Evolutionary conservation across 176 grass and related monocot genomes (phyloP).

Genomic region (Aegilops bicornis): DNA sequence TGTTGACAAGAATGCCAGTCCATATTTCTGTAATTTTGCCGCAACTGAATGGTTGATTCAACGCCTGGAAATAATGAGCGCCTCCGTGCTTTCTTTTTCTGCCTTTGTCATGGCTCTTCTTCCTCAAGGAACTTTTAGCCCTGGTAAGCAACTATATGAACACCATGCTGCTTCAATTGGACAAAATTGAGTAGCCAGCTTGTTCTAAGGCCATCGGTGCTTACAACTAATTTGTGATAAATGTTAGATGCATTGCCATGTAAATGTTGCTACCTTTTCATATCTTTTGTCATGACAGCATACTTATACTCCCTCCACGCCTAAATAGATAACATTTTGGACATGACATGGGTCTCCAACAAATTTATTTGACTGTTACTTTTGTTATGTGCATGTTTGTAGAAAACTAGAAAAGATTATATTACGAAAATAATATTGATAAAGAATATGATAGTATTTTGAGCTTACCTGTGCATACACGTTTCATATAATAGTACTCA

Average conservation of each 20-base stretch:
- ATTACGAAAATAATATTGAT: too few relatives aligned
- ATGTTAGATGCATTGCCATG: not conserved
- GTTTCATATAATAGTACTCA: not conserved
- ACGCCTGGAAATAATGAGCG: conserved; percentile 69
- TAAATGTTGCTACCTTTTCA: not conserved
- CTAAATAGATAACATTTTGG: too few relatives aligned
- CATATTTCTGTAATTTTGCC: conserved; percentile 81
- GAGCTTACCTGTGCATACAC: not conserved
- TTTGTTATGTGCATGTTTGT: too few relatives aligned
- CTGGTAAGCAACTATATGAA: conserved; percentile 45
- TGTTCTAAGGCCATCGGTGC: not conserved
- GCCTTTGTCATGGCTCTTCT: conserved; percentile 78
- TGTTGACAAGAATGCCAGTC: conserved; percentile 83
- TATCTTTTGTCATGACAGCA: not conserved
- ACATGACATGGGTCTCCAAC: too few relatives aligned
- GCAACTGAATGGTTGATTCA: conserved; percentile 91
- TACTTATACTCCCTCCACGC: not conserved
- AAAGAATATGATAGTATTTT: not conserved
- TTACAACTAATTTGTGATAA: not conserved
- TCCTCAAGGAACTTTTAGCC: conserved; percentile 73
- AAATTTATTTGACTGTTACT: too few relatives aligned
- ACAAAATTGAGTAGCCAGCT: not conserved
- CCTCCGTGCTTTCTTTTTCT: conserved; percentile 69
- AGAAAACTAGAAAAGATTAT: too few relatives aligned
- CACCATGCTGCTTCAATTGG: not conserved